Evolutionary conservation across 2,329 filamentous ascomycete species (phyloP).

Genomic region (Aspergillus sp.): DNA sequence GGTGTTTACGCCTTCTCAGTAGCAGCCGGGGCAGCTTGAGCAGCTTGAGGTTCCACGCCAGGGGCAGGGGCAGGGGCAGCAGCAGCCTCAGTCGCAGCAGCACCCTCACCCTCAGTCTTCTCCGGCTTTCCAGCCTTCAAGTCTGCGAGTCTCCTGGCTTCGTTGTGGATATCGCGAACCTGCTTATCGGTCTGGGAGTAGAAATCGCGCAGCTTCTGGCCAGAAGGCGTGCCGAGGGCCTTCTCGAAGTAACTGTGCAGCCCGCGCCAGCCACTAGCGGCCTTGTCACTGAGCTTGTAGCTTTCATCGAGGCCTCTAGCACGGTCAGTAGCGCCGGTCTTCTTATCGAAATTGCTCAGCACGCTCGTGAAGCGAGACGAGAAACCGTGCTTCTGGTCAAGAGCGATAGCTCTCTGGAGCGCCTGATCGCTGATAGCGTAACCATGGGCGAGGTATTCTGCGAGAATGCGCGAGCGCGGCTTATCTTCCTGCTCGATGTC

Average conservation of each 20-base stretch:
- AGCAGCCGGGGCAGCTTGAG: constrained; percentile 9
- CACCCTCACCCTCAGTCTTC: constrained; percentile 15
- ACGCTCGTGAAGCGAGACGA: constrained; percentile 75
- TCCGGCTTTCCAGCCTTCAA: constrained; percentile 65
- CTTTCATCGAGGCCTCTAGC: constrained; percentile 80
- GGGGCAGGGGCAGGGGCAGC: neutral
- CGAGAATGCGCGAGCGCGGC: constrained; percentile 86
- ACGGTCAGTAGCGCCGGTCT: constrained; percentile 84
- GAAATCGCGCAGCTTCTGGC: constrained; percentile 83
- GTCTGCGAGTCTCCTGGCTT: constrained; percentile 84
- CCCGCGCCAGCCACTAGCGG: constrained; percentile 65
- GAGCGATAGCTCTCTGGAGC: constrained; percentile 77
- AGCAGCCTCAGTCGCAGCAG: constrained; percentile 11
- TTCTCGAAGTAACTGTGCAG: constrained; percentile 92
- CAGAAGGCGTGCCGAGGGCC: constrained; percentile 81
- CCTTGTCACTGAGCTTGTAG: constrained; percentile 77
- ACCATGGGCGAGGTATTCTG: constrained; percentile 94
- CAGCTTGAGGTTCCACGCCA: neutral
- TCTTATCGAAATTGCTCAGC: constrained; percentile 74
- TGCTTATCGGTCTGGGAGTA: constrained; percentile 84
- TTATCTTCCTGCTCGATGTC: constrained; percentile 95
- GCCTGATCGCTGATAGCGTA: constrained; percentile 79
- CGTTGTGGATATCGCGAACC: constrained; percentile 88
- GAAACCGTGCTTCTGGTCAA: constrained; percentile 88
- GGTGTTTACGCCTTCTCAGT: constrained; percentile 29